Conservation (phyloP, 169 alveolate genomes). For the Amoebophrya sp. region DNA sequence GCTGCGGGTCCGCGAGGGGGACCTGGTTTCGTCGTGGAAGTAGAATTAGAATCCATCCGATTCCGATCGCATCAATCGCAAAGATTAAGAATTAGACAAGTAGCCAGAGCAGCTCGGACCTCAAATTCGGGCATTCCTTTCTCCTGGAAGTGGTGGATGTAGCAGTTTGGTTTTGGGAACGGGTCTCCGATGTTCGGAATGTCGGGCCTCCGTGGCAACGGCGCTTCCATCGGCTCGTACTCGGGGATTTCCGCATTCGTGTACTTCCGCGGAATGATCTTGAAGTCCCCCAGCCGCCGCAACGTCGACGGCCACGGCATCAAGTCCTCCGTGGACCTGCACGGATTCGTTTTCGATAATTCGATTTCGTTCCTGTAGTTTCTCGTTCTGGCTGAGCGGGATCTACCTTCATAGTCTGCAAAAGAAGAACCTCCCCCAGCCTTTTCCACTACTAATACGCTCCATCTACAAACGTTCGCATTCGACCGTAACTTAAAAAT, state of each 20-base stretch:
- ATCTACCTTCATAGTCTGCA: no score
- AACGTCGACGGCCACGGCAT: neutral
- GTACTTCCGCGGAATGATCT: neutral
- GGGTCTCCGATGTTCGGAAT: neutral
- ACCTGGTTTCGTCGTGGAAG: neutral
- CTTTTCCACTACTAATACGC: no score
- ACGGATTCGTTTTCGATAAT: no score
- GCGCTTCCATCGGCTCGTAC: slow-evolving; percentile 4
- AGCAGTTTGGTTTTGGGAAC: neutral
- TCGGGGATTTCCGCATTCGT: neutral
- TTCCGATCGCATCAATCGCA: no score
- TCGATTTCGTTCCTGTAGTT: no score
- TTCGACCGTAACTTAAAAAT: no score
- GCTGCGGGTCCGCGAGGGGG: neutral
- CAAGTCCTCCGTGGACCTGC: neutral
- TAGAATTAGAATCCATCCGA: no score
- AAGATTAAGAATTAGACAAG: no score
- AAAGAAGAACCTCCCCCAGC: no score
- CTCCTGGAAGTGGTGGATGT: neutral
- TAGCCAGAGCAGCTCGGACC: no score
- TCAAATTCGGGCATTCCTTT: neutral
- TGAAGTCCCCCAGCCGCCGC: neutral
- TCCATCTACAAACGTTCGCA: no score
- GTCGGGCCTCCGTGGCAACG: neutral
- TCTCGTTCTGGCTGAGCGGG: no score